Percentiles rank a stretch among this genome's conserved stretches.
Evolutionary conservation across 2,329 filamentous ascomycete genomes (phyloP).

Genomic region (Colletotrichum destructivum): DNA sequence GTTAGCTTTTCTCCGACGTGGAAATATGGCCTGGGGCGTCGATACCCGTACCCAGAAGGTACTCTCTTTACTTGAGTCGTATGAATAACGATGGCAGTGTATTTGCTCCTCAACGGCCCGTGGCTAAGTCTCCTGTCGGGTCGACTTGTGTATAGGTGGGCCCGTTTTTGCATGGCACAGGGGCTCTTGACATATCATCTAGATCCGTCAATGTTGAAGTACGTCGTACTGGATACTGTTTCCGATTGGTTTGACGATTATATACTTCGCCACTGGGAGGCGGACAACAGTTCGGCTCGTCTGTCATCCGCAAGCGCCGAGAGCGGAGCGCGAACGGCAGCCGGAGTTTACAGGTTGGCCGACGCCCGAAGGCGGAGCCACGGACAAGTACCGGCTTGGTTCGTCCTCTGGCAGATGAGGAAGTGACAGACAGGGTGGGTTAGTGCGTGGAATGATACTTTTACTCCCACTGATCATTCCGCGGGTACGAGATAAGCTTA

Average conservation of each 20-base stretch:
- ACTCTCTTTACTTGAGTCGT: not conserved
- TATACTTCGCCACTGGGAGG: not conserved
- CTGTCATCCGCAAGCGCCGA: not conserved
- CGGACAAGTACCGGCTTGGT: not conserved
- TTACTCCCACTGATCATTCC: not conserved
- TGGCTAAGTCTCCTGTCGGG: too few relatives aligned
- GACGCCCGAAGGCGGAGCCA: not conserved
- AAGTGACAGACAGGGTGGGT: not conserved
- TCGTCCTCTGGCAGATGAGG: not conserved
- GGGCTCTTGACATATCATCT: too few relatives aligned
- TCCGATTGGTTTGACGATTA: not conserved
- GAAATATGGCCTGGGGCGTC: not conserved
- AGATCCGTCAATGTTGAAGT: not conserved
- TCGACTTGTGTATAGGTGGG: too few relatives aligned
- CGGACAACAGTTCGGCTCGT: not conserved
- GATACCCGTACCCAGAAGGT: slow-evolving; percentile 26
- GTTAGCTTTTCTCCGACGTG: not conserved
- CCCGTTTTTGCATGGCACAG: too few relatives aligned
- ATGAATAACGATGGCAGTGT: not conserved
- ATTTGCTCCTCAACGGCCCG: too few relatives aligned
- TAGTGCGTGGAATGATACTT: not conserved
- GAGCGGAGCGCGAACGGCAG: not conserved
- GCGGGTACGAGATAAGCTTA: not conserved
- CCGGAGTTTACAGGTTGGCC: not conserved
- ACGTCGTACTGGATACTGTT: not conserved